Evolutionary conservation across 2,329 filamentous ascomycete species (phyloP).

Genomic region (Zasmidium citrigriseum): DNA sequence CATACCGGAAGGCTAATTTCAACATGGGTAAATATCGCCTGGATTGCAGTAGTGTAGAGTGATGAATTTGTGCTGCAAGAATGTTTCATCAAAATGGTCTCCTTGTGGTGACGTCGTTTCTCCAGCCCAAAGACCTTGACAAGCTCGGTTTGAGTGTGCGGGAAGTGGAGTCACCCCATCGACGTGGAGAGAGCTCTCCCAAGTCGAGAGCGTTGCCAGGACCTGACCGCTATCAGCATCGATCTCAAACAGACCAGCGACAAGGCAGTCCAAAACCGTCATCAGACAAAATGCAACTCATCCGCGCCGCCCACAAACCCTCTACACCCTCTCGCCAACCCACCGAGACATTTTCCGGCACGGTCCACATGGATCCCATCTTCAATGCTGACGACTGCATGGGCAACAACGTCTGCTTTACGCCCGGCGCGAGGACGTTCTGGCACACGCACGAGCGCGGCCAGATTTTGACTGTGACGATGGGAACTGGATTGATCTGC

Average conservation of each 20-base stretch:
- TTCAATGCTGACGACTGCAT: conserved; percentile 37
- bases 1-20: too few species aligned
- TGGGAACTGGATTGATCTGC: conserved; percentile 46
- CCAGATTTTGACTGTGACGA: conserved; percentile 44
- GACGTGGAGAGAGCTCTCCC: not conserved
- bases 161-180: not conserved
- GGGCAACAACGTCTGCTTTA: conserved; percentile 44
- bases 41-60: too few species aligned
- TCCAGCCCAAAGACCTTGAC: not conserved
- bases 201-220: not conserved
- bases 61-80: too few species aligned
- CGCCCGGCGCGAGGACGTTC: conserved; percentile 46
- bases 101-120: too few species aligned
- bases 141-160: not conserved
- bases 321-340: conserved; percentile 28
- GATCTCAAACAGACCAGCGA: conserved; percentile 5
- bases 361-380: conserved; percentile 33
- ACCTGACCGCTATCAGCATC: conserved; percentile 5
- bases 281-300: conserved; percentile 28
- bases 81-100: too few species aligned
- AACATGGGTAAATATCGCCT: too few species aligned
- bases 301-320: conserved; percentile 30
- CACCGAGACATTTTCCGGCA: conserved; percentile 31
- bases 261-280: conserved; percentile 19
- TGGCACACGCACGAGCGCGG: conserved; percentile 51